Base-by-base conservation (phyloP, 2,329 filamentous ascomycete genomes). In the Cytospora mali region DNA sequence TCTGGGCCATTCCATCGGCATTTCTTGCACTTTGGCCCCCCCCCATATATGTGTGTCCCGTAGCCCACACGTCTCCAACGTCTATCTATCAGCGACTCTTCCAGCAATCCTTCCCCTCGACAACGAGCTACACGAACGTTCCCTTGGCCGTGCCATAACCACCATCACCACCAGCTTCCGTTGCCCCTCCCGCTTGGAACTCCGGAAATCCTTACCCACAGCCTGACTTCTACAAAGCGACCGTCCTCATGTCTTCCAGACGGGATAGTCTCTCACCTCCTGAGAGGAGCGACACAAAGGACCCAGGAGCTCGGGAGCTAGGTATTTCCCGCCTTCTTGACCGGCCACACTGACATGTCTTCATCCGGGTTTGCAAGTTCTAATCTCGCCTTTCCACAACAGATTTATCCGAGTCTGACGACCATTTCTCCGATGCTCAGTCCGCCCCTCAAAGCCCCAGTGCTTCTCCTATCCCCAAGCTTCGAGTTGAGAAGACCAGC, bases 371-470 rank as follows among this genome's bases (percentile, higher is more conserved):
- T 7, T 6, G 18, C 6, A 2, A 16, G 10, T 48, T 28, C 56
- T 60, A 21, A 62, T 39, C 6, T 9, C 0, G 5, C 16, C 35
- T 18, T 39, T 33, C 1, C n/a, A 25, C 50, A 74, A 74, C 73
- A 75, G 83, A 83, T 64, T 79, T 78, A 31, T 88, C 86, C 55
- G 87, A 89, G 66, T 88, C 85, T 29, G 87, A 89, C 52, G 87
- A 90, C 68, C 87, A 89, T 75, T 90, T 88, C 74, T 88, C 84
- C 56, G 87, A 90, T 72, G 62, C 62, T 56, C 62, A 64, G 58
- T 87, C 85, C 35, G 81, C 74, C 61, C 78, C 71, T 62, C 74
- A 69, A 68, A 83, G 74, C 71, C 78, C 75, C 10, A 75, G 73
- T 48, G 74, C 71, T 65, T 83, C 83, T 16, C 82, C 84, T 23